Percentiles rank a stretch among this genome's conserved stretches.
phyloP scores from a whole-genome alignment of 768 basidiomycete species.

The Tephrocybe sp. region DNA sequence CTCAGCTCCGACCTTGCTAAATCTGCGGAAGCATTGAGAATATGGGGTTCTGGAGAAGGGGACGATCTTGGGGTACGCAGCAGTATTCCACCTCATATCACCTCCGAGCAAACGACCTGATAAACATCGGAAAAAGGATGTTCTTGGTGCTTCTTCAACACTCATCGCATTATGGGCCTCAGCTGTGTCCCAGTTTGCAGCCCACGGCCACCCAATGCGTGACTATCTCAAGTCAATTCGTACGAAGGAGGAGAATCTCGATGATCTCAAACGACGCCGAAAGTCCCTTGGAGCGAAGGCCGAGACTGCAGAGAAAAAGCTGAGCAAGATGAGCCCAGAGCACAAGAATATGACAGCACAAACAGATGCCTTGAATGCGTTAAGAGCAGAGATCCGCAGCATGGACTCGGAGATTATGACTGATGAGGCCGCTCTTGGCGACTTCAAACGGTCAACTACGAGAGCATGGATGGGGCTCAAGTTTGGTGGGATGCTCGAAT shows the following conservation, averaged over 20 bases:
- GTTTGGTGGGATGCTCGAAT: constrained; percentile 84
- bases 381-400: constrained; percentile 72
- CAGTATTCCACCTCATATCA: constrained; percentile 5
- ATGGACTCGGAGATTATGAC: constrained; percentile 83
- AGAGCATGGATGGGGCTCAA: constrained; percentile 77
- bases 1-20: constrained; percentile 64
- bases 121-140: constrained; percentile 57
- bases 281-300: constrained; percentile 66
- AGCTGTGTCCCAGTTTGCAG: constrained; percentile 67
- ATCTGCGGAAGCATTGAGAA: constrained; percentile 67
- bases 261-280: constrained; percentile 70
- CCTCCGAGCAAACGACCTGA: too few species aligned
- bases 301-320: constrained; percentile 83
- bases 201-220: constrained; percentile 67
- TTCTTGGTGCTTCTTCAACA: constrained; percentile 64
- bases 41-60: constrained; percentile 78
- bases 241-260: constrained; percentile 79
- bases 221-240: constrained; percentile 80
- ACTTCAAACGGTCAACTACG: constrained; percentile 75
- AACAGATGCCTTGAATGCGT: constrained; percentile 63
- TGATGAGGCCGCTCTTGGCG: constrained; percentile 77
- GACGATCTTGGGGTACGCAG: constrained; percentile 75
- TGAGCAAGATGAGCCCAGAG: constrained; percentile 86
- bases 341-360: constrained; percentile 80
- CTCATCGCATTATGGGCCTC: constrained; percentile 66